phyloP scores from a whole-genome alignment of 2,329 filamentous ascomycete genomes.

The Cladophialophora chaetospira region DNA sequence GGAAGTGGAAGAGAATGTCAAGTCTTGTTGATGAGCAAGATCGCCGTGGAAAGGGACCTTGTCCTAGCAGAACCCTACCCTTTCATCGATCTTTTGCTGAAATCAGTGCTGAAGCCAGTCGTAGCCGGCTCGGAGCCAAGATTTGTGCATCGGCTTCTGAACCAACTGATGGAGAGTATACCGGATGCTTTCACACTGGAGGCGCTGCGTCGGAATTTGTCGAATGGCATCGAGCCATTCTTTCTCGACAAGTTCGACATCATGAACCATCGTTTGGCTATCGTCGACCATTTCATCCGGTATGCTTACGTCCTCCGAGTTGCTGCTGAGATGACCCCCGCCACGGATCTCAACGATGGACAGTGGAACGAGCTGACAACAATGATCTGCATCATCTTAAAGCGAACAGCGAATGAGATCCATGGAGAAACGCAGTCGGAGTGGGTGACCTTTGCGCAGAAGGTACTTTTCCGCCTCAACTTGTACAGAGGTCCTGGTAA shows the following conservation, averaged over 20 bases:
- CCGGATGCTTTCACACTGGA: constrained; percentile 17
- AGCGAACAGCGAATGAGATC: constrained; percentile 14
- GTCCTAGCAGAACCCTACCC: constrained; percentile 14
- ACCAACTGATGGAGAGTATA: constrained; percentile 16
- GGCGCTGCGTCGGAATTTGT: constrained; percentile 9
- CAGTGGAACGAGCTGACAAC: constrained; percentile 16
- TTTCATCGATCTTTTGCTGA: constrained; percentile 21
- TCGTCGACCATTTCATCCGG: constrained; percentile 24
- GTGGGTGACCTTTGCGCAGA: constrained; percentile 22
- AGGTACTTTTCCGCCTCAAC: constrained; percentile 20
- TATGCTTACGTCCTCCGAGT: constrained; percentile 13
- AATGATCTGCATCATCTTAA: constrained; percentile 19
- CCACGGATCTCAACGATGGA: constrained; percentile 5
- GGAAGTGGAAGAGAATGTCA: constrained; percentile 19
- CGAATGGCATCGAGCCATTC: background rate
- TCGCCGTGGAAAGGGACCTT: constrained; percentile 5
- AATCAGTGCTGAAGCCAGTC: constrained; percentile 13
- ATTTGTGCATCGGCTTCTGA: constrained; percentile 26
- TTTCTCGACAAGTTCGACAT: constrained; percentile 14
- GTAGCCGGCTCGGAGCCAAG: background rate
- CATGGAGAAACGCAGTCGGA: constrained; percentile 3
- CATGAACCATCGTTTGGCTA: constrained; percentile 18
- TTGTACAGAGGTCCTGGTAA: constrained; percentile 19
- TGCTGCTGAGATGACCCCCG: background rate
- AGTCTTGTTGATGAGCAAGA: constrained; percentile 25